phyloP scores from a whole-genome alignment of 176 grass and related monocot species.

The Eleusine coracana region DNA sequence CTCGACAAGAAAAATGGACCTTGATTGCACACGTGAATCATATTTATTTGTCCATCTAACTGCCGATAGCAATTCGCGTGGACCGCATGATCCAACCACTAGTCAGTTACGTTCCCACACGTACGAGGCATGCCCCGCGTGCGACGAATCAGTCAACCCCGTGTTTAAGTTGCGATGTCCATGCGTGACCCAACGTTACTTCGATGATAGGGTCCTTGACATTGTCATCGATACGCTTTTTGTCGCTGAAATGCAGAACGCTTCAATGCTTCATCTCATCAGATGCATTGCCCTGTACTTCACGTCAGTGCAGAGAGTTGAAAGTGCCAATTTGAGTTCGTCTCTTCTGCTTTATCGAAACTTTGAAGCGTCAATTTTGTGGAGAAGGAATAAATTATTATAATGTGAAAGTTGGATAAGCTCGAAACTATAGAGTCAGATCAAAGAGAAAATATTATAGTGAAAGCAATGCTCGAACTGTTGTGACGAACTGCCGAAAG shows the following conservation, averaged over 20 bases:
- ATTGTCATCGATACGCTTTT: neutral
- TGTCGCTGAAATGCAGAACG: neutral
- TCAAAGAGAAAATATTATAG: too few species aligned
- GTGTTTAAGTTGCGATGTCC: neutral
- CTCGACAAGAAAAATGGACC: neutral
- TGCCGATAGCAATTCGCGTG: neutral
- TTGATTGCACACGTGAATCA: conserved; percentile 21
- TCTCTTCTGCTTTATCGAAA: neutral
- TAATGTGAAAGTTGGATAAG: neutral
- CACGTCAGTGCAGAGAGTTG: neutral
- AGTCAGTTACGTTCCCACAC: neutral
- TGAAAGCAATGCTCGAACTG: neutral
- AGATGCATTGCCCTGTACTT: neutral
- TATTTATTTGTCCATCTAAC: neutral
- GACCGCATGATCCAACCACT: neutral
- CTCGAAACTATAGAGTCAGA: neutral
- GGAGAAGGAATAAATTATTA: too few species aligned
- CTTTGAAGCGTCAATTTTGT: neutral
- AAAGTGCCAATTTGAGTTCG: neutral
- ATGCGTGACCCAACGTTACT: neutral
- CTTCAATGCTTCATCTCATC: neutral
- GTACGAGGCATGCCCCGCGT: neutral
- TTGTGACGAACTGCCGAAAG: neutral
- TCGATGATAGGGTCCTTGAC: neutral
- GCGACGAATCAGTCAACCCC: conserved; percentile 2